A percentile compares a stretch with the other conserved stretches of the same genome.
Conservation (phyloP, 2,329 filamentous ascomycete species). For the Phoma sp. region DNA sequence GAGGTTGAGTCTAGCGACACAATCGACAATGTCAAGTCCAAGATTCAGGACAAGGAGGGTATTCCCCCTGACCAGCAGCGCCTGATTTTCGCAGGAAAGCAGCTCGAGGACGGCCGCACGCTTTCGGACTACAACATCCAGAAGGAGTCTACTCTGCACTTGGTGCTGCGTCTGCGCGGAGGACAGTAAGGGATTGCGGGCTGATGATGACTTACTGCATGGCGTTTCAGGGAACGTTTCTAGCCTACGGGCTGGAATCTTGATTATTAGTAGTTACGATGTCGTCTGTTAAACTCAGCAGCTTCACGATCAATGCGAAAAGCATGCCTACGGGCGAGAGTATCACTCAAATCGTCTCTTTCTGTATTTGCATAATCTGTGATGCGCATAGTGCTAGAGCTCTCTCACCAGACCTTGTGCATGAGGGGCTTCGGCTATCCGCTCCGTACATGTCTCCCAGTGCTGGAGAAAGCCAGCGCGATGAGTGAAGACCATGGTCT, state of each 20-base stretch:
- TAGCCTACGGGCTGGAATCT: constrained; percentile 30
- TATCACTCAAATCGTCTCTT: constrained; percentile 22
- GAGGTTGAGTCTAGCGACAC: constrained; percentile 90
- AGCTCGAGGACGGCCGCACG: constrained; percentile 89
- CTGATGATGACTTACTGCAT: constrained; percentile 29
- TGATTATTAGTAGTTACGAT: constrained; percentile 39
- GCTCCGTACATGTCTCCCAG: too few species aligned
- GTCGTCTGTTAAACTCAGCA: constrained; percentile 22
- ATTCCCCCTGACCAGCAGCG: constrained; percentile 95
- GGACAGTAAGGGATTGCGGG: constrained; percentile 52
- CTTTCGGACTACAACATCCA: constrained; percentile 97
- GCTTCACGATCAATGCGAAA: constrained; percentile 35
- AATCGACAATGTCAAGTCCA: constrained; percentile 92
- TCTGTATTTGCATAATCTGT: background rate
- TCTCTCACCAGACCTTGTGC: background rate
- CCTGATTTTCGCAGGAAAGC: constrained; percentile 91
- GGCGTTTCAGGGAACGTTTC: constrained; percentile 39
- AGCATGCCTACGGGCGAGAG: constrained; percentile 42
- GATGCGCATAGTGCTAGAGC: background rate
- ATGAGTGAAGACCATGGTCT: too few species aligned
- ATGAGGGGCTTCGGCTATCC: too few species aligned
- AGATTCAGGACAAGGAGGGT: constrained; percentile 80
- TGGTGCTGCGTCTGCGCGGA: constrained; percentile 66
- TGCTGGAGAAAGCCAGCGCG: too few species aligned
- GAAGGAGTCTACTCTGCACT: constrained; percentile 69